A percentile compares a stretch with the other conserved stretches of the same genome.
phyloP scores from a whole-genome alignment of 1,284 basidiomycete genomes.

The Paramarasmius palmivorus region DNA sequence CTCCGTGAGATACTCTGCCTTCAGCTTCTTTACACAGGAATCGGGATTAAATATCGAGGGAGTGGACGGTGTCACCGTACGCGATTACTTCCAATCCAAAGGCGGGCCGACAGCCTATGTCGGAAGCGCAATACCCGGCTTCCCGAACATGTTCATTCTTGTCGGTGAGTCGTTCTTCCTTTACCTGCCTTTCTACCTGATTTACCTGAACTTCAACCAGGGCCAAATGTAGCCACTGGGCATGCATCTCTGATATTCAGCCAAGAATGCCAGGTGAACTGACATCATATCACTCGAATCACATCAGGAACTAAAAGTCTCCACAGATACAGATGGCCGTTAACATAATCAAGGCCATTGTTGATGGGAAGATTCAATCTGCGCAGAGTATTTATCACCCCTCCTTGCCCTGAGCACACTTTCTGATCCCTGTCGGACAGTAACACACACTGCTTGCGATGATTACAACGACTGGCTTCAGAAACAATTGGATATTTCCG shows the following conservation, averaged over 20 bases:
- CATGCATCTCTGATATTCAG: slow-evolving; percentile 54
- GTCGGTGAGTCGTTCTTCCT: slow-evolving; percentile 34
- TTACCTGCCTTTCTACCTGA: neutral
- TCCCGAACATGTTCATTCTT: slow-evolving; percentile 50
- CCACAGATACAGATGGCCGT: slow-evolving; percentile 44
- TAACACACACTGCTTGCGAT: slow-evolving; percentile 40
- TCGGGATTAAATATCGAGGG: slow-evolving; percentile 37
- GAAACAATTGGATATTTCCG: slow-evolving; percentile 38
- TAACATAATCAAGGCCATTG: slow-evolving; percentile 48
- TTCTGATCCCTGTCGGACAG: slow-evolving; percentile 3
- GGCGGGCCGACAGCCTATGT: slow-evolving; percentile 49
- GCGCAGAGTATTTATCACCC: slow-evolving; percentile 30
- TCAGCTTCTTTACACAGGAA: slow-evolving; percentile 24
- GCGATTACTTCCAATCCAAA: slow-evolving; percentile 42
- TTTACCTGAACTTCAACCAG: slow-evolving; percentile 24
- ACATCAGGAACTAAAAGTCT: neutral
- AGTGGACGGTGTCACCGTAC: slow-evolving; percentile 34
- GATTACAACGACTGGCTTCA: slow-evolving; percentile 51
- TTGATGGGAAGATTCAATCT: slow-evolving; percentile 43
- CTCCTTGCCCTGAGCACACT: neutral
- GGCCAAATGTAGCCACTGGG: slow-evolving; percentile 53
- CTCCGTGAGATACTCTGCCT: neutral
- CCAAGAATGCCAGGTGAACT: slow-evolving; percentile 49
- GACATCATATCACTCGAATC: neutral
- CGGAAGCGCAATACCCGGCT: slow-evolving; percentile 46